Conservation (phyloP, 164 flowering plant species). For the Dillenia suffruticosa region DNA sequence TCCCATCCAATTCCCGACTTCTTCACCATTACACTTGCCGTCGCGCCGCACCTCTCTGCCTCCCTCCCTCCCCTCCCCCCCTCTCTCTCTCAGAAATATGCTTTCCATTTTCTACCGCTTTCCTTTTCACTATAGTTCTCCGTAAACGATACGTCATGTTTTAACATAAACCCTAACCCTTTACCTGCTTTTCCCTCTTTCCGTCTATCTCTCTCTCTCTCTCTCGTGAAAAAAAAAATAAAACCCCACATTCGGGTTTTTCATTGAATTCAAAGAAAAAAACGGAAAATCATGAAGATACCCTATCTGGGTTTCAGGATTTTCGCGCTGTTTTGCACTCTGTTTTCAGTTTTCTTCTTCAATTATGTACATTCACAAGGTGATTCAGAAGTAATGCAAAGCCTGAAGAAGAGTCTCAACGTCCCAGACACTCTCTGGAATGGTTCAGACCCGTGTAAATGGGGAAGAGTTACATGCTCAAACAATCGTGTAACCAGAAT, state of each 20-base stretch:
- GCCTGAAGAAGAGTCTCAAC: conserved; percentile 26
- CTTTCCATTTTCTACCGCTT: background rate
- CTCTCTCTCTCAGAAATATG: background rate
- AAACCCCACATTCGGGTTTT: no score
- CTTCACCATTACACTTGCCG: background rate
- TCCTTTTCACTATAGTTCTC: background rate
- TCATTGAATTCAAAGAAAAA: no score
- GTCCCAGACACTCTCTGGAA: conserved; percentile 31
- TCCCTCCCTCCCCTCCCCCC: conserved; percentile 13
- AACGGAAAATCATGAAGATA: conserved; percentile 14
- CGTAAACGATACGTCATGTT: no score
- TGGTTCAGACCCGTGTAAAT: conserved; percentile 40
- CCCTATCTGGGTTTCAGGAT: conserved; percentile 10
- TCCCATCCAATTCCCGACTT: no score
- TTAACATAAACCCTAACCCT: no score
- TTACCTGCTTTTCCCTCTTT: background rate
- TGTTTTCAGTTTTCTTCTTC: background rate
- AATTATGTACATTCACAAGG: conserved; percentile 7
- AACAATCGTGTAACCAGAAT: conserved; percentile 29
- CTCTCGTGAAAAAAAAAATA: background rate
- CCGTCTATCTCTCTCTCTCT: background rate
- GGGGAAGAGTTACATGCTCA: conserved; percentile 31
- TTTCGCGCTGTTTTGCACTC: background rate
- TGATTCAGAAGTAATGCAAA: conserved; percentile 34
- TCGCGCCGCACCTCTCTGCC: background rate